Conservation (phyloP, 208 protist genomes). For the Balamuthia mandrillaris region DNA sequence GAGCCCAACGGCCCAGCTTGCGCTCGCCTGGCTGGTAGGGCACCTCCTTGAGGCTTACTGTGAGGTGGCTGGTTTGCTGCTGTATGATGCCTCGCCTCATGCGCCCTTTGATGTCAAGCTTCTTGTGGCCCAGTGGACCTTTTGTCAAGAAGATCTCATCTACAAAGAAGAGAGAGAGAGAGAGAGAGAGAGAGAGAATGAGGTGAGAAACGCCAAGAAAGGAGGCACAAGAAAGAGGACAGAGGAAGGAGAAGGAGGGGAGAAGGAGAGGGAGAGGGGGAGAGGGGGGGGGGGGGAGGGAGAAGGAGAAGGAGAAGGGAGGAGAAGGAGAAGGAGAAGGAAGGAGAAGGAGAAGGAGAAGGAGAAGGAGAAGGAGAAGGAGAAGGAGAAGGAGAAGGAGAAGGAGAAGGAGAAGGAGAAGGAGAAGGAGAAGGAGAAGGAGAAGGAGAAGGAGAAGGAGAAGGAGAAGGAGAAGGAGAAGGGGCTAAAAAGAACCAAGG, state of each 20-base stretch:
- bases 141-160: constrained; percentile 11
- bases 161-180: no score
- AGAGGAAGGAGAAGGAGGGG: neutral
- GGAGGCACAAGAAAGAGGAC: neutral
- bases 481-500: neutral
- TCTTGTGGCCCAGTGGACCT: neutral
- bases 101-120: neutral
- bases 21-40: neutral
- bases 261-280: neutral
- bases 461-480: no score
- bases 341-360: no score
- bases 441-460: no score
- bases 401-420: no score
- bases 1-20: neutral
- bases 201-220: neutral
- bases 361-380: no score
- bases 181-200: neutral
- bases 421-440: no score
- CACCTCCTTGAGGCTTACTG: constrained; percentile 21
- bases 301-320: no score
- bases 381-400: no score
- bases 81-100: neutral
- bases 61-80: constrained; percentile 9
- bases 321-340: no score
- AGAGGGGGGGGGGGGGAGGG: neutral